Base-by-base conservation (phyloP, 495 filamentous ascomycete genomes). In the Xylaria scruposa region DNA sequence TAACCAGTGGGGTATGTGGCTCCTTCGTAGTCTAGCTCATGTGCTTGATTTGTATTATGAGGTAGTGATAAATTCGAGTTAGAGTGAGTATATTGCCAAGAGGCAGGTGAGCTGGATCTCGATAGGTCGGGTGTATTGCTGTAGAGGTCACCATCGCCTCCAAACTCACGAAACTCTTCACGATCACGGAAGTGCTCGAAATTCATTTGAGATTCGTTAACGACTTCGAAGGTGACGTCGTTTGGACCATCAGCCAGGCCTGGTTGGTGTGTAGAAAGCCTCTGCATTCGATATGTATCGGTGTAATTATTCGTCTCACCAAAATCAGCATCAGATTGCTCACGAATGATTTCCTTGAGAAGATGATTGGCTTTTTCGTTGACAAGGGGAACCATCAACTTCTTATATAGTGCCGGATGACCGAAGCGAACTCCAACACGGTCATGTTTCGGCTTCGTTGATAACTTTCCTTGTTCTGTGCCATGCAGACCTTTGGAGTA, bases 311-410 rank as follows among this genome's bases (percentile, higher is more conserved):
- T 86, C 9, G 81, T 78, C 60, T 77, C 74, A 26, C 88, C 88
- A 61, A 81, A 82, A 54, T 77, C 76, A 58, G 81, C 78, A 71
- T 80, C 75, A 17, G 92, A 83, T 29, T 91, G 88, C 24, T 91
- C 93, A 19, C 86, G 85, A 73, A 93, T 92, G 71, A 95, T 84
- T 36, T 88, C 81, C 49, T 86, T 86, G 51, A 96, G 84, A 19
- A 90, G 84, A 53, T 91, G 89, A 60, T 91, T 88, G 36, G 91
- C 91, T 78, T 88, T 92, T 63, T 90, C 90, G 70, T 92, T 88
- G 12, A 96, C 93, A 93, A 96, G 94, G 1, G 93, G 93, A 0
- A 91, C 92, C 66, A 92, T 90, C 42, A 96, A 83, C 10, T 89
- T 89, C 69, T 89, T 90, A 79, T 90, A 93, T n/a, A 96, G 85